Evolutionary conservation across 805 yeast species (phyloP).

Genomic region (Candida methanosorbosa): DNA sequence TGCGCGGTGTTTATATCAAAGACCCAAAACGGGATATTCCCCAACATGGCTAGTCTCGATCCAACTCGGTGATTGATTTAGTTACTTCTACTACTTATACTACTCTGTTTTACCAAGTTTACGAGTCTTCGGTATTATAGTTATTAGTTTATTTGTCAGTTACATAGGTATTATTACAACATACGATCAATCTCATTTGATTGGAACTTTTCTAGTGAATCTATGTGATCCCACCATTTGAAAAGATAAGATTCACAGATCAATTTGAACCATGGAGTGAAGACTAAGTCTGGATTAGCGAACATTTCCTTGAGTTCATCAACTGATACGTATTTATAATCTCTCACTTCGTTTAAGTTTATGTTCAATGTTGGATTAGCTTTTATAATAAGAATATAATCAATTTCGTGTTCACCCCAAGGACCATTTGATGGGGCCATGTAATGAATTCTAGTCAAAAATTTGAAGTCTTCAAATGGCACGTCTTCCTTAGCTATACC

Average conservation of each 20-base stretch:
- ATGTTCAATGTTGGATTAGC: constrained; percentile 40
- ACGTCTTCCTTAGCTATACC: constrained; percentile 60
- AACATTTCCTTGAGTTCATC: constrained; percentile 71
- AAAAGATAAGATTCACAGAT: constrained; percentile 88
- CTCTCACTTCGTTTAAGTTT: constrained; percentile 82
- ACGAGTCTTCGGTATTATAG: too few species aligned
- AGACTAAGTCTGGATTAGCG: constrained; percentile 46
- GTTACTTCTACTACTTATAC: too few species aligned
- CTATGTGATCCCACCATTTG: constrained; percentile 86
- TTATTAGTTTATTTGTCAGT: too few species aligned
- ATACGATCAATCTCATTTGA: constrained; percentile 42
- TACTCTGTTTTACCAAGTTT: too few species aligned
- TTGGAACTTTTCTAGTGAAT: constrained; percentile 41
- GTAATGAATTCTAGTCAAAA: constrained; percentile 90
- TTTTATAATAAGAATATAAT: constrained; percentile 77
- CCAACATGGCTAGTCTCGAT: too few species aligned
- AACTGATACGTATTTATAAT: constrained; percentile 62
- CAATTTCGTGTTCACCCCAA: constrained; percentile 99
- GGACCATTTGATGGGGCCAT: constrained; percentile 69
- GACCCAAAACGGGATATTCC: too few species aligned
- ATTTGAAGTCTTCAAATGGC: constrained; percentile 64
- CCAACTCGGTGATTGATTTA: too few species aligned
- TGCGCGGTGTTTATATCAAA: too few species aligned
- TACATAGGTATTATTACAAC: constrained; percentile 22
- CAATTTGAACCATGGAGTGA: constrained; percentile 98